Evolutionary conservation across 23 red algal species (phyloP), one percentile per base, ranked within the genome.

Genomic region (Gracilaria gracilis): DNA sequence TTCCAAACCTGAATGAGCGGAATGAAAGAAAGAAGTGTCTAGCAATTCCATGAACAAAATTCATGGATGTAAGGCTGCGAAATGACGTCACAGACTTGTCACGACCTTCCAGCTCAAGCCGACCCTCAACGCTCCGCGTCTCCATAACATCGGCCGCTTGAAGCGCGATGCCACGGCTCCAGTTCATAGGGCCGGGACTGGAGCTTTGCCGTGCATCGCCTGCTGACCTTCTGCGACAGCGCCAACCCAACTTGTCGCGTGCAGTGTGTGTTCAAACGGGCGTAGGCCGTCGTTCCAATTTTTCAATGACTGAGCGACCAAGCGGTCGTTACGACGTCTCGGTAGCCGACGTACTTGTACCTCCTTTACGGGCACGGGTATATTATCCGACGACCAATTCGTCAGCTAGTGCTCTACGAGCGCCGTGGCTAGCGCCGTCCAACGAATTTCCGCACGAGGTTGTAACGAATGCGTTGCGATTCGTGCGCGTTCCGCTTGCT

Each of bases 401-500:
- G 24, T 19, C 61, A 27, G 39, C 24, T 0, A 73, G 25, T 44
- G 69, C 61, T 25, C 44, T 35, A 28, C 21, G n/a, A 54, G 83
- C 83, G 16, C 66, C 37, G n/a, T 87, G 65, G 66, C 67, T 87
- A n/a, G 57, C 83, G 72, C 83, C 62, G 57, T 81, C 77, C 19
- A 39, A 57, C 32, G 33, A 39, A 28, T 81, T 59, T 81, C 77
- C 77, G 46, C 51, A 81, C 25, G 51, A 81, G 55, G 53, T 39
- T 81, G 48, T 81, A 20, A 61, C 57, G 48, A 81, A 81, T 59
- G 77, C 46, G 16, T 49, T 81, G 16, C 61, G 61, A 14, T 87
- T 36, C 53, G 83, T 36, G 6, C 39, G 44, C 37, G 42, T 87
- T 32, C 83, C 83, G 39, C 49, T 87, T 61, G 34, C 62, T 14